A percentile compares a stretch with the other conserved stretches of the same genome.
Conservation (phyloP, 179 eudicot genomes). For the Heliamphora pulchella region DNA sequence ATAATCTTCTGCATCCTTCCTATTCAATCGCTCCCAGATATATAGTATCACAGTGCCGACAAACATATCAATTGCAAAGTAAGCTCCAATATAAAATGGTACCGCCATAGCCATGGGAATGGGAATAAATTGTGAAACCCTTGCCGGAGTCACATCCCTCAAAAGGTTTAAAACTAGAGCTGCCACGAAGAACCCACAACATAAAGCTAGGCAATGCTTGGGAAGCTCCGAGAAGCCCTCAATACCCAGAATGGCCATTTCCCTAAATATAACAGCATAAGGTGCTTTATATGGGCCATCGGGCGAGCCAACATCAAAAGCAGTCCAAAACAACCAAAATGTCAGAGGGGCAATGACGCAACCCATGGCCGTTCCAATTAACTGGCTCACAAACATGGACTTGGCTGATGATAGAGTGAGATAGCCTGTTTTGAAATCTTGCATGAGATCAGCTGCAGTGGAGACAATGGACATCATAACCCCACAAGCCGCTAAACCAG, state of each 20-base stretch:
- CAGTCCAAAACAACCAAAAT: constrained; percentile 86
- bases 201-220: constrained; percentile 69
- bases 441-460: constrained; percentile 97
- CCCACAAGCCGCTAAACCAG: constrained; percentile 86
- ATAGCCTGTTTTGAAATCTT: constrained; percentile 93
- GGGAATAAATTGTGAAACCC: constrained; percentile 55
- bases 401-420: constrained; percentile 85
- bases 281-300: constrained; percentile 91
- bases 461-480: constrained; percentile 97
- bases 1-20: constrained; percentile 69
- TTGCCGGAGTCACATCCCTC: constrained; percentile 57
- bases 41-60: constrained; percentile 84
- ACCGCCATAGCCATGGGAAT: constrained; percentile 99
- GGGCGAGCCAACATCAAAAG: constrained; percentile 78
- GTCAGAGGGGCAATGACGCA: constrained; percentile 90
- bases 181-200: constrained; percentile 70
- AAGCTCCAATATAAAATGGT: constrained; percentile 95
- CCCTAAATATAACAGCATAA: constrained; percentile 82
- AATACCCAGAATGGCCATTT: constrained; percentile 90
- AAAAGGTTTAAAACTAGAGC: constrained; percentile 65
- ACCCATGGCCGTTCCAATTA: constrained; percentile 92
- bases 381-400: constrained; percentile 89
- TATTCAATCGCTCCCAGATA: constrained; percentile 68
- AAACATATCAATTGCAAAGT: constrained; percentile 95
- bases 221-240: constrained; percentile 96